A percentile compares a stretch with the other conserved stretches of the same genome.
These are phyloP conservation scores for Ceratobasidium sp. DNA, from an alignment of 1,284 basidiomycete genomes.

Conservation along the genomic window DNA sequence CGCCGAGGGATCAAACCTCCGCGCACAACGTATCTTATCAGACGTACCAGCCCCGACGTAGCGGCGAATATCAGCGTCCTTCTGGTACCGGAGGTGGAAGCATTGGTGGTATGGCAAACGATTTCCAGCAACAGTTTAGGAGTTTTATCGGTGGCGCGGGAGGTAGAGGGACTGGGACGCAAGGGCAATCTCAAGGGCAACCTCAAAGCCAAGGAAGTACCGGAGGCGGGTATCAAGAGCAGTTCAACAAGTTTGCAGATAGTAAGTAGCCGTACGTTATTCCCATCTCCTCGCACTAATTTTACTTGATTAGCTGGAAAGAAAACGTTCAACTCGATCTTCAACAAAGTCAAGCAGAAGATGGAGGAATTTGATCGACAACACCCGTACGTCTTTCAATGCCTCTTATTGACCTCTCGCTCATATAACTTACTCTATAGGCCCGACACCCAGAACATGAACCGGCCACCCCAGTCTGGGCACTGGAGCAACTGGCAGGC, in stretches of 20 bases:
- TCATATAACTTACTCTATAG: background rate
- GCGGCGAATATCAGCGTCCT: slow-evolving; percentile 43
- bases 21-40: slow-evolving; percentile 27
- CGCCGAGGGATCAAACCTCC: background rate
- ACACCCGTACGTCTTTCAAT: slow-evolving; percentile 17
- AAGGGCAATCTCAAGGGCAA: slow-evolving; percentile 75
- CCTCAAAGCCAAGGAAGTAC: slow-evolving; percentile 44
- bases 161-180: slow-evolving; percentile 53
- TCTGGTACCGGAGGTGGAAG: slow-evolving; percentile 22
- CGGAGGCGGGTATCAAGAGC: slow-evolving; percentile 65
- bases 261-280: slow-evolving; percentile 61
- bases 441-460: slow-evolving; percentile 43
- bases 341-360: slow-evolving; percentile 82
- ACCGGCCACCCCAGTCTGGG: slow-evolving; percentile 28
- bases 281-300: background rate
- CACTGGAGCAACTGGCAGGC: slow-evolving; percentile 44
- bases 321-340: slow-evolving; percentile 76
- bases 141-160: slow-evolving; percentile 43
- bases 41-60: slow-evolving; percentile 29
- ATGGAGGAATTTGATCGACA: slow-evolving; percentile 75
- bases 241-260: slow-evolving; percentile 78
- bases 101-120: slow-evolving; percentile 39
- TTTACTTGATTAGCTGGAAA: slow-evolving; percentile 68
- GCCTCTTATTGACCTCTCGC: background rate
- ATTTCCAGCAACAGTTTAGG: slow-evolving; percentile 41